Base-by-base conservation (phyloP, 306 rosid species). In the Acacia acuminata region DNA sequence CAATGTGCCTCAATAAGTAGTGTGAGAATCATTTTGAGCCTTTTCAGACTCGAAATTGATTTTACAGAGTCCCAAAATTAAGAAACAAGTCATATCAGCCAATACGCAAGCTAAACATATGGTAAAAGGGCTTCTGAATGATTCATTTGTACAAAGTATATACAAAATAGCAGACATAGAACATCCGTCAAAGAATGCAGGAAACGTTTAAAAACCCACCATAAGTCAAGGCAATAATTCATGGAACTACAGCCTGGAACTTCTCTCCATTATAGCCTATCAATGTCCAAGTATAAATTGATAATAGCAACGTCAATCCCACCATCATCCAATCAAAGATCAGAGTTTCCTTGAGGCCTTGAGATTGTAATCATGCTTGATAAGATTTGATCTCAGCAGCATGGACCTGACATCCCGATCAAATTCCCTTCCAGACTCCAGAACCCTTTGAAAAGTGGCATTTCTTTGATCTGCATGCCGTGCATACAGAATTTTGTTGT, bases 381-480 rank as follows among this genome's bases (percentile, higher is more conserved):
- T 87, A 47, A 96, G 98, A 84, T 96, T 92, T 79, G 94, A 86
- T 85, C 99, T 90, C 82, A 96, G 97, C 79, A 96, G 89, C 97
- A 94, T 91, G 20, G 97, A 89, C 78, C 91, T 90, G 64, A 90
- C 97, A 81, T 94, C 97, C 3, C 94, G 94, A 77, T 94, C 97
- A 66, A 94, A 91, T 77, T 89, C 98, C 75, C 84, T 71, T 56
- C 98, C 99, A 8, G 95, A 87, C 86, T 96, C 97, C 58, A 96
- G 85, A 79, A 90, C 99, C 84, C 97, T 87, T 77, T 94, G 99
- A 83, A 94, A 96, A 40, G 99, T 96, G 51, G 98, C 93, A 82
- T 96, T 96, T 86, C 99, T 89, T 83, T 96, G 99, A 84, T 96
- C 98, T 0, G 99, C 99, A 84, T 96, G 99, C 45, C 97, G 89